Conservation (phyloP, 148 eudicot species). For the Nepenthes mirabilis region DNA sequence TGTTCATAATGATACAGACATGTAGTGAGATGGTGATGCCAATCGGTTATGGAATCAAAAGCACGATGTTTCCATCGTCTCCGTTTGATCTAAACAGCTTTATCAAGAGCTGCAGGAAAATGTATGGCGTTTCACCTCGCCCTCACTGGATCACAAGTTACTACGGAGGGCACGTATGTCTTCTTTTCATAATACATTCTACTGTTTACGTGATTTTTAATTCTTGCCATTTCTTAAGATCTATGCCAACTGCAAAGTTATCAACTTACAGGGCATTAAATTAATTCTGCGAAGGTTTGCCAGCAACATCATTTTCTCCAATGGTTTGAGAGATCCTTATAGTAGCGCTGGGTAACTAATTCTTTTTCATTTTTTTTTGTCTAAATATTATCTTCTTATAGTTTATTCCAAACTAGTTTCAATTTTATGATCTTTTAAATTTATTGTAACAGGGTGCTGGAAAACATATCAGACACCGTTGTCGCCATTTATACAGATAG, state of each 20-base stretch:
- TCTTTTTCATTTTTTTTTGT: not conserved
- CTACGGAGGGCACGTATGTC: conserved; percentile 30
- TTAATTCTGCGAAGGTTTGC: conserved; percentile 25
- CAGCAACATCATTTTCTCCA: conserved; percentile 54
- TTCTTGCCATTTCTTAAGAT: conserved; percentile 5
- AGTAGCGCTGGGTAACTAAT: conserved; percentile 35
- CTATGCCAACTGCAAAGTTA: not conserved
- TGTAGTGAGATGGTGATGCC: conserved; percentile 54
- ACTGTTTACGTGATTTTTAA: not conserved
- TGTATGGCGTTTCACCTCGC: conserved; percentile 19
- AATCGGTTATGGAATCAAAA: conserved; percentile 22
- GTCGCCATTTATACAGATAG: conserved; percentile 18
- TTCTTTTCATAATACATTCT: not conserved
- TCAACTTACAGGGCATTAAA: conserved; percentile 26
- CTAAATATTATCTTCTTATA: too few relatives aligned
- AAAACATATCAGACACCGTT: conserved; percentile 25
- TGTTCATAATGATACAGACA: conserved; percentile 10
- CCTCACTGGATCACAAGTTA: conserved; percentile 30
- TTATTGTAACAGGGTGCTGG: conserved; percentile 20
- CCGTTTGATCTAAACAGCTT: conserved; percentile 8
- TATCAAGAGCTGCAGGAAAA: conserved; percentile 3
- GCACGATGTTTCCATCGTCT: conserved; percentile 23
- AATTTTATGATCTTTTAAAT: too few relatives aligned
- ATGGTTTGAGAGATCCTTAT: conserved; percentile 41
- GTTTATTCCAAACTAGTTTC: too few relatives aligned